Evolutionary conservation across 2,329 filamentous ascomycete genomes (phyloP).

Genomic region (Claviceps quebecensis): DNA sequence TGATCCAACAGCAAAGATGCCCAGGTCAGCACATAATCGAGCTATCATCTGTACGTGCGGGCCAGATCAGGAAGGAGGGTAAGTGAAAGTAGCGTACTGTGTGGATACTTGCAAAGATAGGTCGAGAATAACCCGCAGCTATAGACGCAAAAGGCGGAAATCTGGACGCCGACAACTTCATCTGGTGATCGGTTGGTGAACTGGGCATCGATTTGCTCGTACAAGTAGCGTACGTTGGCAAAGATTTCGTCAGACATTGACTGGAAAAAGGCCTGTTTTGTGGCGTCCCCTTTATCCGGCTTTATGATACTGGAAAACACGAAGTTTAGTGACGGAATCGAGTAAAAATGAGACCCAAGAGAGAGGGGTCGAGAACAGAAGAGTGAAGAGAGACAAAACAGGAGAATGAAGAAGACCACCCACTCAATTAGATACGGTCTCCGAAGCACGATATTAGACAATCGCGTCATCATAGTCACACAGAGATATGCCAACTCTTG

Average conservation of each 20-base stretch:
- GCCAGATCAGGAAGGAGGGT: neutral
- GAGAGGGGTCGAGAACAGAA: neutral
- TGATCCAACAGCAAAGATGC: conserved; percentile 9
- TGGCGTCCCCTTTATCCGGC: conserved; percentile 23
- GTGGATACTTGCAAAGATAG: conserved; percentile 37
- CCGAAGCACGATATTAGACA: conserved; percentile 42
- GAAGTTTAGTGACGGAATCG: neutral
- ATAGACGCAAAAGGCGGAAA: conserved; percentile 41
- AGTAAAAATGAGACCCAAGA: neutral
- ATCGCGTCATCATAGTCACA: conserved; percentile 39
- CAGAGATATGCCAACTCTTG: conserved; percentile 40
- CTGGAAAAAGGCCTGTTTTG: conserved; percentile 25
- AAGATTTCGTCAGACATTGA: conserved; percentile 34
- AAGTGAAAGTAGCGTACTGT: conserved; percentile 21
- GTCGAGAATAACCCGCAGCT: conserved; percentile 38
- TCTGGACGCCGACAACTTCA: conserved; percentile 38
- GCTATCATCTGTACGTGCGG: neutral
- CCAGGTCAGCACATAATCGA: neutral
- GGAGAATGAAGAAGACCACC: conserved; percentile 4
- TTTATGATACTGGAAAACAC: conserved; percentile 27
- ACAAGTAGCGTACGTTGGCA: conserved; percentile 31
- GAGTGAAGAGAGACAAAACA: neutral
- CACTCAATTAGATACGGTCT: conserved; percentile 40
- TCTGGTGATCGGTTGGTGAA: conserved; percentile 31
- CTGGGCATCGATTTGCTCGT: conserved; percentile 36